Evolutionary conservation across 352 stramenopile genomes (phyloP), one percentile per base, ranked within the genome.

Genomic region (Pythium phragmiticola): DNA sequence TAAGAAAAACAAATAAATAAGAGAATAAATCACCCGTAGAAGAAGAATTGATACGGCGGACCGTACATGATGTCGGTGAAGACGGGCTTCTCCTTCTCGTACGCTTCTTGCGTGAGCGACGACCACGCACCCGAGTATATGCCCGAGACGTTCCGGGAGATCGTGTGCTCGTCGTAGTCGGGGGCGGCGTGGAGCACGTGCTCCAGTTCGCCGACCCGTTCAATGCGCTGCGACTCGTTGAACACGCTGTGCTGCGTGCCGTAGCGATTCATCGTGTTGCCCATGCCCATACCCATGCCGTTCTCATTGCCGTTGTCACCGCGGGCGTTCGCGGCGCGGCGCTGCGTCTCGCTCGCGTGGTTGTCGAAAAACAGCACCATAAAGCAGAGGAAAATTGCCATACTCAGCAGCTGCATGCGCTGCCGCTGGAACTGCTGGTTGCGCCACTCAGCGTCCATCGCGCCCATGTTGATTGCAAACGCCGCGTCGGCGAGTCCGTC

Each of bases 341-440:
- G 73, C 57, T 70, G 61, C 41, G 41, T n/a, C 36, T 85, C 73
- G 21, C 74, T 73, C 11, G 80, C 76, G 70, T 80, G 81, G 67
- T 89, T 90, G 60, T 94, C 85, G 54, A 94, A 90, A 68, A 94
- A 92, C 28, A 94, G 70, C 51, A 94, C 81, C 72, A 94, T 85
- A 65, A 94, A 94, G 70, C 85, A 94, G 26, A 94, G 72, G 50
- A 94, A 94, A 51, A 94, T 94, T 39, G 85, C 84, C 80, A 91
- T 94, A 56, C 82, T 92, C 7, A 94, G 78, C 39, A 94, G 78
- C 76, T 94, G 85, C 81, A 94, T 90, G 56, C 85, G 85, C 74
- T 91, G 82, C n/a, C 85, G 77, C 69, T 94, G 85, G 72, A 94
- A 90, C 70, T 92, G 83, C 75, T 92, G 83, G 74, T 92, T 81